Percentiles rank a stretch among this genome's conserved stretches.
Conservation (phyloP, 352 stramenopile genomes). For the Aphanomyces invadans region DNA sequence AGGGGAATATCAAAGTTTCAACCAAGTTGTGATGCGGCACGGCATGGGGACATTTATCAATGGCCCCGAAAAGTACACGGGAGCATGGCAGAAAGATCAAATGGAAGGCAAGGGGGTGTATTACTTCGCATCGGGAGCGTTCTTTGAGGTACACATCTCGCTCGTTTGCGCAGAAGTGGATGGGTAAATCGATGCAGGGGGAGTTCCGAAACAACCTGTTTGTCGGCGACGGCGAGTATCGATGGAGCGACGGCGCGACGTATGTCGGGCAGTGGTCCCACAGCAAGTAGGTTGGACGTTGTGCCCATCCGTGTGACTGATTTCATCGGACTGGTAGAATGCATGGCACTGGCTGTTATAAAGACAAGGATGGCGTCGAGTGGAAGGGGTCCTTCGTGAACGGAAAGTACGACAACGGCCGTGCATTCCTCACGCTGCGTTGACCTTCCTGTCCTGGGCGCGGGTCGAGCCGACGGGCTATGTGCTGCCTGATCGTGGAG, state of each 20-base stretch:
- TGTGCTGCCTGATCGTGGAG: no score
- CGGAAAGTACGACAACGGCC: slow-evolving; percentile 79
- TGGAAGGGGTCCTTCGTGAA: slow-evolving; percentile 69
- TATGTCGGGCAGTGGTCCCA: slow-evolving; percentile 55
- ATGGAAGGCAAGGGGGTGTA: slow-evolving; percentile 66
- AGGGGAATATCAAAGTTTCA: slow-evolving; percentile 23
- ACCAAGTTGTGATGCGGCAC: slow-evolving; percentile 32
- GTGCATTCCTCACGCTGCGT: slow-evolving; percentile 65
- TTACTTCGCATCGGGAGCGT: slow-evolving; percentile 53
- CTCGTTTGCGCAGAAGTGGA: no score
- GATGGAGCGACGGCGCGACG: slow-evolving; percentile 53
- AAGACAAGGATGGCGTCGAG: slow-evolving; percentile 63
- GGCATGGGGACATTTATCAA: slow-evolving; percentile 41
- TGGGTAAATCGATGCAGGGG: slow-evolving; percentile 25
- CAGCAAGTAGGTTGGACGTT: slow-evolving; percentile 30
- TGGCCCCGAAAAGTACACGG: slow-evolving; percentile 56
- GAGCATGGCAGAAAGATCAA: slow-evolving; percentile 49
- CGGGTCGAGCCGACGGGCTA: no score
- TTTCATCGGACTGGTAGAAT: slow-evolving; percentile 39
- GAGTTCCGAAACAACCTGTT: slow-evolving; percentile 60
- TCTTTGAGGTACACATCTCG: slow-evolving; percentile 48
- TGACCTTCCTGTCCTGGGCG: slow-evolving; percentile 28
- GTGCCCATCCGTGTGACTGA: not conserved
- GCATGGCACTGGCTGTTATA: slow-evolving; percentile 61
- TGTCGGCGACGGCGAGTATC: slow-evolving; percentile 51